Evolutionary conservation across 2,329 filamentous ascomycete species (phyloP).

Genomic region (Penicillium sp.): DNA sequence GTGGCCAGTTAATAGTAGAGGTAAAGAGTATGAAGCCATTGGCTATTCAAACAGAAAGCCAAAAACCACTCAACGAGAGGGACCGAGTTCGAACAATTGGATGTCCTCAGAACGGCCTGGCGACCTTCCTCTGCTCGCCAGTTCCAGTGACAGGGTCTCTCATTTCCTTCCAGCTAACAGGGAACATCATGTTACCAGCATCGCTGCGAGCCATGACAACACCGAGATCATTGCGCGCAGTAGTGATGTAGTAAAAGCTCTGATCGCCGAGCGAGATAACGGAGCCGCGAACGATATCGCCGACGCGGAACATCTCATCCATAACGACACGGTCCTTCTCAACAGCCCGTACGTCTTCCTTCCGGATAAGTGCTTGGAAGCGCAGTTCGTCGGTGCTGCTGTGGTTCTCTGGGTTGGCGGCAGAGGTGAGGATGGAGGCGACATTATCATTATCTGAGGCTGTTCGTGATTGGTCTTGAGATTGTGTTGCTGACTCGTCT

Average conservation of each 20-base stretch:
- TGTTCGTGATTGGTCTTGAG: slow-evolving; percentile 18
- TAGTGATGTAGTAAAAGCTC: slow-evolving; percentile 91
- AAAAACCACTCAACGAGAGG: not conserved
- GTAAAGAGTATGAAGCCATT: not conserved
- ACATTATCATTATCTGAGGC: slow-evolving; percentile 38
- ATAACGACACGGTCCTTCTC: slow-evolving; percentile 95
- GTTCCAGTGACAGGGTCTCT: slow-evolving; percentile 74
- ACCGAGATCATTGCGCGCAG: slow-evolving; percentile 84
- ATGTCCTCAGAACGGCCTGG: slow-evolving; percentile 72
- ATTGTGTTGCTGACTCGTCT: slow-evolving; percentile 36
- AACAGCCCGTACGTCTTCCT: slow-evolving; percentile 88
- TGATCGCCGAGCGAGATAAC: slow-evolving; percentile 93
- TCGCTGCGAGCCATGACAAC: slow-evolving; percentile 92
- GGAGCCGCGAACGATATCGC: slow-evolving; percentile 82
- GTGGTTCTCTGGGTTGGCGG: slow-evolving; percentile 40
- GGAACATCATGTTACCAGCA: slow-evolving; percentile 84
- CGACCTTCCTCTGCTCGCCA: slow-evolving; percentile 83
- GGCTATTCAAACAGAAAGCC: not conserved
- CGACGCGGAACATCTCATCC: slow-evolving; percentile 85
- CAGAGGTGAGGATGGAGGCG: slow-evolving; percentile 35
- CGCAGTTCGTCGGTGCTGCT: slow-evolving; percentile 59
- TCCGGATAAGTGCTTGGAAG: slow-evolving; percentile 79
- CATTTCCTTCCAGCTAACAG: slow-evolving; percentile 94
- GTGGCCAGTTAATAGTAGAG: not conserved
- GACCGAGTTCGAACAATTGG: not conserved